phyloP scores from a whole-genome alignment of 2,329 filamentous ascomycete genomes.

The Fusarium xylarioides region DNA sequence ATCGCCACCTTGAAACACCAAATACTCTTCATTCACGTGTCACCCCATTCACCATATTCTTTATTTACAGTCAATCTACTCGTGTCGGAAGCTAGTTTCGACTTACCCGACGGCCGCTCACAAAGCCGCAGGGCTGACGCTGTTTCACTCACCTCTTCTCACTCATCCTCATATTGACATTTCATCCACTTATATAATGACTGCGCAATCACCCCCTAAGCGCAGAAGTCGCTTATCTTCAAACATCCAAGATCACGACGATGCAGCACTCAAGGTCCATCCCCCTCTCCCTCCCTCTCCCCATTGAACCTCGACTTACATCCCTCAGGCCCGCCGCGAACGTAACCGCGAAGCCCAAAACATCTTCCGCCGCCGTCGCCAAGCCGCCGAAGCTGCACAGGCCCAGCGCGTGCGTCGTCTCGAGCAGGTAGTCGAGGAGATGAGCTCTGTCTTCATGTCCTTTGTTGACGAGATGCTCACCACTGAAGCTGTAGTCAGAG shows the following conservation, averaged over 20 bases:
- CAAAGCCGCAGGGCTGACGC: not conserved
- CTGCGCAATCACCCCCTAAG: slow-evolving; percentile 18
- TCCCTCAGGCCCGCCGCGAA: slow-evolving; percentile 38
- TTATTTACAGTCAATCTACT: not conserved
- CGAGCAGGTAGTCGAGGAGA: slow-evolving; percentile 43
- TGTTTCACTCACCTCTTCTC: not conserved
- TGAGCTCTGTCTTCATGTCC: slow-evolving; percentile 43
- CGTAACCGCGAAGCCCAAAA: slow-evolving; percentile 45
- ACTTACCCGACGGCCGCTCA: not conserved
- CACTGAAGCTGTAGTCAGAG: slow-evolving; percentile 34
- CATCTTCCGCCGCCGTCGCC: slow-evolving; percentile 41
- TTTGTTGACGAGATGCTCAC: slow-evolving; percentile 44
- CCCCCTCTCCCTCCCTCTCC: not conserved
- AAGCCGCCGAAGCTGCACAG: slow-evolving; percentile 43
- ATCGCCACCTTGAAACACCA: slow-evolving; percentile 2
- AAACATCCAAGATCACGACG: slow-evolving; percentile 27
- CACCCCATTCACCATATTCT: not conserved
- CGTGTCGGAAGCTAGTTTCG: not conserved
- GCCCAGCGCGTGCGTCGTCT: slow-evolving; percentile 39
- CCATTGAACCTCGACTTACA: slow-evolving; percentile 9
- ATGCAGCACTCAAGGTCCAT: slow-evolving; percentile 40
- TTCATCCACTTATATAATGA: slow-evolving; percentile 16
- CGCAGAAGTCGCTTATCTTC: slow-evolving; percentile 37
- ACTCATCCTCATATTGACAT: not conserved
- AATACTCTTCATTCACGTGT: slow-evolving; percentile 4